These are phyloP conservation scores for Lactarius deliciosus DNA, from an alignment of 768 basidiomycete genomes.

Conservation along the genomic window DNA sequence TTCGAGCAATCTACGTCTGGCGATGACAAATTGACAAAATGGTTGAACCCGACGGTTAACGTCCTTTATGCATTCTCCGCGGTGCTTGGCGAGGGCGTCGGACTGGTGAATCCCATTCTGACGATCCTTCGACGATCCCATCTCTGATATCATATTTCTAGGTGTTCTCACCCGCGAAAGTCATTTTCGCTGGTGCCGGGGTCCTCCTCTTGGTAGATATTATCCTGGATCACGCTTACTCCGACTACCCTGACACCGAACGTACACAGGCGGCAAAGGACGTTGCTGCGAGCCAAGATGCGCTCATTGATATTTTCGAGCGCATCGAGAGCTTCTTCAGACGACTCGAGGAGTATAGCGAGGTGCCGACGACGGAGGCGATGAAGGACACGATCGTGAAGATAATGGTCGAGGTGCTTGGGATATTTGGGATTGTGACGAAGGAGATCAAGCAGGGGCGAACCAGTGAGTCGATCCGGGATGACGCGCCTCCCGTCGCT, in stretches of 20 bases:
- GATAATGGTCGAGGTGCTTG: background rate
- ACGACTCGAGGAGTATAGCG: background rate
- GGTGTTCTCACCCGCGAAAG: background rate
- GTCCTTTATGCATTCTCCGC: background rate
- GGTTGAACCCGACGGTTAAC: background rate
- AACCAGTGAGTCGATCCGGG: background rate
- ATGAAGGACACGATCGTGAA: background rate
- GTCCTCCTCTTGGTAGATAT: background rate
- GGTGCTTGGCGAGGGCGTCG: background rate
- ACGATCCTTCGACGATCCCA: background rate
- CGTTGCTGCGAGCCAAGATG: background rate
- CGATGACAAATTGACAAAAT: background rate
- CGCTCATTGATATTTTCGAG: background rate
- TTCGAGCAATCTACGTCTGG: background rate
- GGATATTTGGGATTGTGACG: background rate
- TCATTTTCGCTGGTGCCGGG: background rate
- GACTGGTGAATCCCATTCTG: background rate
- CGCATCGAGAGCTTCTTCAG: background rate
- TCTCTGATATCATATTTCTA: background rate
- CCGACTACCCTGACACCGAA: background rate
- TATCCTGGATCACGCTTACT: background rate
- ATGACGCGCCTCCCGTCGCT: background rate
- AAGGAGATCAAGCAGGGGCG: background rate
- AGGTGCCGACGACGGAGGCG: background rate
- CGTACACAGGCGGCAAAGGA: background rate